A percentile compares a stretch with the other conserved stretches of the same genome.
phyloP scores from a whole-genome alignment of 139 green algal genomes.

The Astrephomene gubernaculifera region DNA sequence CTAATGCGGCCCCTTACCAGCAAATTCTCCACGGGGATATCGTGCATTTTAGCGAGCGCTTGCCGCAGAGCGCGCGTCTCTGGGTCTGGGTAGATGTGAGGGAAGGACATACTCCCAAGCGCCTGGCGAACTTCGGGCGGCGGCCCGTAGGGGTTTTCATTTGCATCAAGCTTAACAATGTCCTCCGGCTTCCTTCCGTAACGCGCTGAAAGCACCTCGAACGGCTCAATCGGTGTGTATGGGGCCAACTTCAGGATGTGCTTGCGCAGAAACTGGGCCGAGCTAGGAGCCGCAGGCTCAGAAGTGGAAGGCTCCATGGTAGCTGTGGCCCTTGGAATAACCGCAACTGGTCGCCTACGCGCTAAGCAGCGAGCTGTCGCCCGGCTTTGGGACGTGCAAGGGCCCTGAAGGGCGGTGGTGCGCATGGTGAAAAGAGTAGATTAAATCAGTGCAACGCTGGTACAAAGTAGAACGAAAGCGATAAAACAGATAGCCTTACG shows the following conservation, averaged over 20 bases:
- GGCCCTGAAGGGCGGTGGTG: neutral
- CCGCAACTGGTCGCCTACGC: neutral
- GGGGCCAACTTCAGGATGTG: constrained; percentile 92
- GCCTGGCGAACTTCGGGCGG: constrained; percentile 94
- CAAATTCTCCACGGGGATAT: constrained; percentile 89
- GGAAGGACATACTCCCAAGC: constrained; percentile 90
- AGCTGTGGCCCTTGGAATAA: neutral
- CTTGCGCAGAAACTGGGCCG: constrained; percentile 81
- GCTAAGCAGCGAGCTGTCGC: too few relatives aligned
- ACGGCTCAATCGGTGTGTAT: constrained; percentile 99
- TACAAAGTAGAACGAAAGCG: too few relatives aligned
- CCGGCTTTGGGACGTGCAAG: neutral
- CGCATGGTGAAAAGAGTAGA: neutral
- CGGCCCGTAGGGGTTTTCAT: constrained; percentile 99
- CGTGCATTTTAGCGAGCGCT: constrained; percentile 77
- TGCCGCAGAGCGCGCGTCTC: constrained; percentile 86
- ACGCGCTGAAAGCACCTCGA: constrained; percentile 89
- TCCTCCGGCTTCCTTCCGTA: constrained; percentile 87
- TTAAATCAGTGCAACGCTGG: too few relatives aligned
- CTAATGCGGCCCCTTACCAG: too few relatives aligned
- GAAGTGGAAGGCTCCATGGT: constrained; percentile 41
- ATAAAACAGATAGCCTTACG: too few relatives aligned
- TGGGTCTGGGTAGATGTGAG: constrained; percentile 99
- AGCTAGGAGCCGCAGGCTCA: neutral
- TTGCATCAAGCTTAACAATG: constrained; percentile 99